phyloP scores from a whole-genome alignment of 2,329 filamentous ascomycete genomes.

The Pochonia chlamydosporia region DNA sequence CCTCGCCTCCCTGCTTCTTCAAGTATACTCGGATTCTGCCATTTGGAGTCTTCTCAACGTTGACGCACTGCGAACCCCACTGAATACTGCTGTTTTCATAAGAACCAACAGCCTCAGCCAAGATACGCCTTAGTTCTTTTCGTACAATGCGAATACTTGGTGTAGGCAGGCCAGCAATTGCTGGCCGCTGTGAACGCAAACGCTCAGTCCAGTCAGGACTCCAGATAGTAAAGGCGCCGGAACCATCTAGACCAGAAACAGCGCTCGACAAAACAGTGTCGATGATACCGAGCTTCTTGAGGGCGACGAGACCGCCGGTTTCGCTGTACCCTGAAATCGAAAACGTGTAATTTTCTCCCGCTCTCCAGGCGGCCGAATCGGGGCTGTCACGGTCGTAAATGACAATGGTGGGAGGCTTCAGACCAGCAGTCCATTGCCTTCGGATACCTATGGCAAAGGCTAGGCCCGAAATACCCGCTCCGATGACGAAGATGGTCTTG shows the following conservation, averaged over 20 bases:
- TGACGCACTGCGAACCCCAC: conserved; percentile 21
- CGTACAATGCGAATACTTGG: conserved; percentile 30
- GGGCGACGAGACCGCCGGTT: conserved; percentile 29
- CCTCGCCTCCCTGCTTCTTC: not conserved
- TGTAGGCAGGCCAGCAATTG: conserved; percentile 27
- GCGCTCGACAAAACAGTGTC: conserved; percentile 24
- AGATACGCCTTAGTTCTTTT: conserved; percentile 26
- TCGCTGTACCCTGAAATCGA: conserved; percentile 30
- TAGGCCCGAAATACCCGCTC: conserved; percentile 37
- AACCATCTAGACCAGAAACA: conserved; percentile 22
- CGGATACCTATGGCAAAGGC: conserved; percentile 34
- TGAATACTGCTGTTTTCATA: conserved; percentile 14
- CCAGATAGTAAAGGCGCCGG: conserved; percentile 35
- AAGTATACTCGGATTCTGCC: not conserved
- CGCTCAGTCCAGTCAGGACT: conserved; percentile 28
- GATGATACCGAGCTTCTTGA: conserved; percentile 33
- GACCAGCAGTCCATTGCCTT: conserved; percentile 28
- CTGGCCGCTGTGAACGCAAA: conserved; percentile 24
- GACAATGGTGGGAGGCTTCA: conserved; percentile 26
- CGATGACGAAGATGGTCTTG: conserved; percentile 37
- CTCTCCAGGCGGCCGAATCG: conserved; percentile 21
- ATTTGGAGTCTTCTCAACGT: conserved; percentile 11
- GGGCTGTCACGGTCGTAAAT: conserved; percentile 36
- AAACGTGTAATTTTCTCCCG: conserved; percentile 29
- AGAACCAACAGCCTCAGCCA: conserved; percentile 21